A percentile compares a stretch with the other conserved stretches of the same genome.
phyloP scores from a whole-genome alignment of 2,329 filamentous ascomycete genomes.

The Ophioceras dolichostomum region DNA sequence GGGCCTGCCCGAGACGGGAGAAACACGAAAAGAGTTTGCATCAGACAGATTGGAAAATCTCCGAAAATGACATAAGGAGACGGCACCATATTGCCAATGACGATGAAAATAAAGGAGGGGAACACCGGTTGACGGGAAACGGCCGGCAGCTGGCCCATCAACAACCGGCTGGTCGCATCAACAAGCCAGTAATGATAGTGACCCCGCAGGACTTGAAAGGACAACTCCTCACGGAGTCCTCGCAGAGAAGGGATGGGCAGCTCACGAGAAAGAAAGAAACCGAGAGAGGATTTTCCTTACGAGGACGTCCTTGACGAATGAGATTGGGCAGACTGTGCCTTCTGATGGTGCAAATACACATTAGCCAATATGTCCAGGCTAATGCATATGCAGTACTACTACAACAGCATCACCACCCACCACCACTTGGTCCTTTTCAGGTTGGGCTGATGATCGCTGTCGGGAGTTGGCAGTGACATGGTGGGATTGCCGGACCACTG shows the following conservation, averaged over 20 bases:
- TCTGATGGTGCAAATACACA: constrained; percentile 35
- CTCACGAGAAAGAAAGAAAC: too few relatives aligned
- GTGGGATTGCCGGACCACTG: too few relatives aligned
- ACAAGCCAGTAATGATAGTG: too few relatives aligned
- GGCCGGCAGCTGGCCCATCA: too few relatives aligned
- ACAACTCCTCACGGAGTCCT: too few relatives aligned
- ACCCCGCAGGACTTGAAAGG: too few relatives aligned
- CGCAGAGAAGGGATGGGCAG: too few relatives aligned
- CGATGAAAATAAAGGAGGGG: not conserved
- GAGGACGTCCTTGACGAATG: constrained; percentile 72
- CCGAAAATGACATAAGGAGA: not conserved
- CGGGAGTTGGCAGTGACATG: too few relatives aligned
- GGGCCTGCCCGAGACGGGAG: not conserved
- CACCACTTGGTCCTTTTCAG: not conserved
- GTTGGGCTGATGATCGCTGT: not conserved
- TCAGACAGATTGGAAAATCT: not conserved
- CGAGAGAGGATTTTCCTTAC: constrained; percentile 43
- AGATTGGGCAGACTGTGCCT: constrained; percentile 73
- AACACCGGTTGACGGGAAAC: constrained; percentile 7
- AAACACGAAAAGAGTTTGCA: not conserved
- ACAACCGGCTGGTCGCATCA: too few relatives aligned
- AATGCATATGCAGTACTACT: constrained; percentile 12
- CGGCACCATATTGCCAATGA: constrained; percentile 3
- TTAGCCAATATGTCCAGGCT: constrained; percentile 26
- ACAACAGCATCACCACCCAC: not conserved